Percentiles rank a stretch among this genome's conserved stretches.
Evolutionary conservation across 2,329 filamentous ascomycete genomes (phyloP).

Genomic region (Dothideomycetes sp.): DNA sequence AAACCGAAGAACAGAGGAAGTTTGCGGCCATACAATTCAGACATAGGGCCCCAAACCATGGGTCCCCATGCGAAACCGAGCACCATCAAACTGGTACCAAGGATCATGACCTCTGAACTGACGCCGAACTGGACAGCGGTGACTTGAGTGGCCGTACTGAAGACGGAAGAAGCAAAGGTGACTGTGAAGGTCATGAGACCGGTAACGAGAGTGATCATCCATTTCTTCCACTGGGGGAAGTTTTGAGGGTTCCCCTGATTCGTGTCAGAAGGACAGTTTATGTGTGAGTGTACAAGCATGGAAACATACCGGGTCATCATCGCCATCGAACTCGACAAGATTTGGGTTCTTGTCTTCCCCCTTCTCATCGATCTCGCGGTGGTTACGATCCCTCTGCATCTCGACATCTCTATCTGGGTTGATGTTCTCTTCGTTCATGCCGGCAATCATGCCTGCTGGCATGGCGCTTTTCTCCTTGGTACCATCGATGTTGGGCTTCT

Average conservation of each 20-base stretch:
- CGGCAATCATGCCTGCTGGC: constrained; percentile 6
- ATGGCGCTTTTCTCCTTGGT: not conserved
- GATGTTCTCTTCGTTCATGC: constrained; percentile 2
- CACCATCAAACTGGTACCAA: constrained; percentile 25
- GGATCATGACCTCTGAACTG: constrained; percentile 18
- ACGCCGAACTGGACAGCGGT: constrained; percentile 19
- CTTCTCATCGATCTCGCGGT: not conserved
- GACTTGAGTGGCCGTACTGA: constrained; percentile 17
- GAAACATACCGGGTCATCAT: constrained; percentile 19
- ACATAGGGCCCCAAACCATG: constrained; percentile 43
- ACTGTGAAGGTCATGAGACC: constrained; percentile 62
- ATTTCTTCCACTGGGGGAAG: constrained; percentile 23
- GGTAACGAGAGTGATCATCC: constrained; percentile 22
- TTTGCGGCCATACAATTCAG: constrained; percentile 48
- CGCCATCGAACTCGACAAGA: constrained; percentile 22
- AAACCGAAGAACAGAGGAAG: constrained; percentile 44
- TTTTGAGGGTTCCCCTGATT: constrained; percentile 27
- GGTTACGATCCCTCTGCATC: constrained; percentile 3
- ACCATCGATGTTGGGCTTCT: not conserved
- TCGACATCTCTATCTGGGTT: constrained; percentile 5
- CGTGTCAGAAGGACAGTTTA: not conserved
- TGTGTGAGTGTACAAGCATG: not conserved
- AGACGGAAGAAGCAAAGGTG: constrained; percentile 50
- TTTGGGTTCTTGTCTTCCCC: constrained; percentile 17
- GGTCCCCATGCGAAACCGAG: constrained; percentile 22